phyloP scores from a whole-genome alignment of 805 yeast genomes.

The Candida yuanshanica region DNA sequence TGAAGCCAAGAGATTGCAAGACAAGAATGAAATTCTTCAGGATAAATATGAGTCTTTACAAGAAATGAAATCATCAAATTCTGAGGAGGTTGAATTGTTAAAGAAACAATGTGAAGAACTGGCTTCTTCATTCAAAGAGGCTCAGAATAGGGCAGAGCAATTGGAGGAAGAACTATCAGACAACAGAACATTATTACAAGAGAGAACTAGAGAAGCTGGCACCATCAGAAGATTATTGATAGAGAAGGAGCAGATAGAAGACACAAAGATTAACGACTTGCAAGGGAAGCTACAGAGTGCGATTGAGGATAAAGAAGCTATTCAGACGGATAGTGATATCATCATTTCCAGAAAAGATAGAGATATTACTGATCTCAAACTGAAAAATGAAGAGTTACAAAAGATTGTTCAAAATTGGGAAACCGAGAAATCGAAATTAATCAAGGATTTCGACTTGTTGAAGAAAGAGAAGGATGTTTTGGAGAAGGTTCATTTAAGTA shows the following conservation, averaged over 20 bases:
- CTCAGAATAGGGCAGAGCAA: slow-evolving; percentile 51
- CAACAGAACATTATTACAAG: slow-evolving; percentile 64
- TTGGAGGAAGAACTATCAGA: slow-evolving; percentile 83
- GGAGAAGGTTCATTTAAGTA: slow-evolving; percentile 23
- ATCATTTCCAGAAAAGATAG: slow-evolving; percentile 50
- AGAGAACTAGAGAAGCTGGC: slow-evolving; percentile 71
- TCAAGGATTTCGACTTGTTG: slow-evolving; percentile 27
- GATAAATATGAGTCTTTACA: slow-evolving; percentile 34
- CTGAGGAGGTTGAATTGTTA: slow-evolving; percentile 40
- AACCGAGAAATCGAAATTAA: slow-evolving; percentile 29
- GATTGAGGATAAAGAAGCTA: slow-evolving; percentile 54
- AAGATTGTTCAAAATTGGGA: slow-evolving; percentile 30
- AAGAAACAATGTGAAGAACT: slow-evolving; percentile 73
- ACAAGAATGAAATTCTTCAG: slow-evolving; percentile 32
- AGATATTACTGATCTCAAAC: slow-evolving; percentile 58
- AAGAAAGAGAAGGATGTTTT: slow-evolving; percentile 24
- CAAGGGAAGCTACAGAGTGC: slow-evolving; percentile 44
- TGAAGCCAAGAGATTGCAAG: slow-evolving; percentile 37
- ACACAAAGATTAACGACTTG: slow-evolving; percentile 47
- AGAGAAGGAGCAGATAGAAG: slow-evolving; percentile 61
- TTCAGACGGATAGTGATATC: slow-evolving; percentile 48
- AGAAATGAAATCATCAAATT: slow-evolving; percentile 28
- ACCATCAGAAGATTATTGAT: slow-evolving; percentile 63
- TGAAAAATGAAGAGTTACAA: slow-evolving; percentile 37
- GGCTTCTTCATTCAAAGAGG: slow-evolving; percentile 60